A percentile compares a stretch with the other conserved stretches of the same genome.
phyloP scores from a whole-genome alignment of 2,329 filamentous ascomycete genomes.

The Penicillium sp. region DNA sequence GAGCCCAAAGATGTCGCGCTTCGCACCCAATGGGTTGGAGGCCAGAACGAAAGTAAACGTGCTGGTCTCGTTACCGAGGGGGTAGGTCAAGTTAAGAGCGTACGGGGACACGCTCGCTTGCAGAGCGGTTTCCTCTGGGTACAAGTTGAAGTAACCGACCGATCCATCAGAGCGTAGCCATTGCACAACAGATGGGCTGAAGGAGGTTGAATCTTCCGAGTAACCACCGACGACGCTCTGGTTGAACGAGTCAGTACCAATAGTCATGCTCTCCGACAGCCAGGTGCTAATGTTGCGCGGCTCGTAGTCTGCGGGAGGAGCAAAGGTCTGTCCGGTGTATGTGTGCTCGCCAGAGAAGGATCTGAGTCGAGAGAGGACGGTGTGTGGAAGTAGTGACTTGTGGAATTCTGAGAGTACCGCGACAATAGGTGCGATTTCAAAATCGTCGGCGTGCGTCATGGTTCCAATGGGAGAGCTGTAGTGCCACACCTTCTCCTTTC shows the following conservation, averaged over 20 bases:
- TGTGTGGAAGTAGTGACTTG: conserved; percentile 43
- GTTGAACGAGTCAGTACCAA: conserved; percentile 58
- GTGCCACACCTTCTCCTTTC: conserved; percentile 19
- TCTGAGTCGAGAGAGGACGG: conserved; percentile 34
- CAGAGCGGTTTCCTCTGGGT: conserved; percentile 39
- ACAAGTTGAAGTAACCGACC: conserved; percentile 28
- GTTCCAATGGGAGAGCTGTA: conserved; percentile 39
- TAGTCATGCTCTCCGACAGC: conserved; percentile 54
- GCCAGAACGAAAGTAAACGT: conserved; percentile 44
- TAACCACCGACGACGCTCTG: conserved; percentile 56
- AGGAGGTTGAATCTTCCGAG: conserved; percentile 48
- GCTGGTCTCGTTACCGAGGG: conserved; percentile 47
- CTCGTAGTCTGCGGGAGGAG: conserved; percentile 55
- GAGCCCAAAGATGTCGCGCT: conserved; percentile 11
- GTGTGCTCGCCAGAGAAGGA: conserved; percentile 53
- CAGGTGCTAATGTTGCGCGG: conserved; percentile 59
- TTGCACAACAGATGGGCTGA: conserved; percentile 59
- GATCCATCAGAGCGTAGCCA: conserved; percentile 45
- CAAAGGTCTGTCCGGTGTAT: conserved; percentile 52
- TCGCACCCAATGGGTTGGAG: conserved; percentile 15
- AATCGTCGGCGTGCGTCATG: conserved; percentile 59
- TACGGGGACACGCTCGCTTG: conserved; percentile 40
- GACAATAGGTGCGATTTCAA: conserved; percentile 55
- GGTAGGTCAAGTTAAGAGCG: conserved; percentile 52
- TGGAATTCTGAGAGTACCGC: conserved; percentile 53